phyloP scores from a whole-genome alignment of 129 eudicot species.

The Solidago caesia region DNA sequence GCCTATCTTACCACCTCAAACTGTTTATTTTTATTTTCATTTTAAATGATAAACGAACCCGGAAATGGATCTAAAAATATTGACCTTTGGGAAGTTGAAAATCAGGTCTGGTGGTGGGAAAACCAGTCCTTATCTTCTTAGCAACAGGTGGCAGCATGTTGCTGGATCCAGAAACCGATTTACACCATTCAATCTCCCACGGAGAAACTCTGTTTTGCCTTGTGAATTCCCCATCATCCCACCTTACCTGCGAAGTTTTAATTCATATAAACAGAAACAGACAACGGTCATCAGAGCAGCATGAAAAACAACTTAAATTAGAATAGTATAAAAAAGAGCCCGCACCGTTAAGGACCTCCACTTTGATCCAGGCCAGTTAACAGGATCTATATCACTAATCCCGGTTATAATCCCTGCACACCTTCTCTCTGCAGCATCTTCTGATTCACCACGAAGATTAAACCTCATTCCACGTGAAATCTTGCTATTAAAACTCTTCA shows the following conservation, averaged over 20 bases:
- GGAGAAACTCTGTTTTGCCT: slow-evolving; percentile 78
- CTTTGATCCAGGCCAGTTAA: slow-evolving; percentile 82
- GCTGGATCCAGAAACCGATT: slow-evolving; percentile 51
- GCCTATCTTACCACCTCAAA: neutral
- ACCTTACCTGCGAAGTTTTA: slow-evolving; percentile 56
- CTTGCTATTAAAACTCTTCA: slow-evolving; percentile 48
- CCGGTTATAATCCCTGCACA: slow-evolving; percentile 64
- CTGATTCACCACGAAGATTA: slow-evolving; percentile 63
- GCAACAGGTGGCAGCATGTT: slow-evolving; percentile 40
- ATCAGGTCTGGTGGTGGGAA: slow-evolving; percentile 29
- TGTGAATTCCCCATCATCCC: slow-evolving; percentile 64
- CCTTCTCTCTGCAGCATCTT: slow-evolving; percentile 82
- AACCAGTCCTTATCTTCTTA: slow-evolving; percentile 56
- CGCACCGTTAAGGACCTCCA: slow-evolving; percentile 84
- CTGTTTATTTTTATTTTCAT: neutral
- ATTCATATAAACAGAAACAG: neutral
- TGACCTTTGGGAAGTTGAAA: slow-evolving; percentile 56
- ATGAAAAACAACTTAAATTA: neutral
- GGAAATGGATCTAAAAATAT: neutral
- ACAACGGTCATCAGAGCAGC: neutral
- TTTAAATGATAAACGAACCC: neutral
- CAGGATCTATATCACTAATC: slow-evolving; percentile 60
- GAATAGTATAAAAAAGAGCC: neutral
- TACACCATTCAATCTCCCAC: slow-evolving; percentile 81
- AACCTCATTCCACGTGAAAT: slow-evolving; percentile 70